These are phyloP conservation scores for Talaromyces sp. DNA, from an alignment of 2,329 filamentous ascomycete genomes.

Conservation along the genomic window DNA sequence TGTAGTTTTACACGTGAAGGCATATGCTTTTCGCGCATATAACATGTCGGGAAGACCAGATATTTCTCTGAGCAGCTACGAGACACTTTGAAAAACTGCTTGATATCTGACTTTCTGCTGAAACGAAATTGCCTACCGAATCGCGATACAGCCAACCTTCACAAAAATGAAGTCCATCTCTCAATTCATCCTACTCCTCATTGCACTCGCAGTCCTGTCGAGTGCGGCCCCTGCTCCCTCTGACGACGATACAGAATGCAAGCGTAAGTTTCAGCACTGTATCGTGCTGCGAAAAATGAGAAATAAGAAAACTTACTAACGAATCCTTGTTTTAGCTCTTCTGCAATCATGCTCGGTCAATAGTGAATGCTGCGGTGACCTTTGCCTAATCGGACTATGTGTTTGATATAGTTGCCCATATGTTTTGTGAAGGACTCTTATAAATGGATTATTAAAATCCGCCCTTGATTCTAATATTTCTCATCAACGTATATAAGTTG, in stretches of 20 bases:
- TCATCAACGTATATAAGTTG: not conserved
- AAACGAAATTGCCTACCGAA: not conserved
- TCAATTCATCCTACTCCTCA: not conserved
- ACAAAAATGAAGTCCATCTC: not conserved
- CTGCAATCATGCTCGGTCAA: constrained; percentile 4
- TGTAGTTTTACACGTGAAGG: not conserved
- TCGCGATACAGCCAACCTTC: not conserved
- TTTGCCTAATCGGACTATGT: constrained; percentile 8
- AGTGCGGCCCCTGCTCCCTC: not conserved
- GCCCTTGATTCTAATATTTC: not conserved
- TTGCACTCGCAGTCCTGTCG: not conserved
- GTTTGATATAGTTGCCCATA: not conserved
- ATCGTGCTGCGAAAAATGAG: not conserved
- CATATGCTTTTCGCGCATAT: not conserved
- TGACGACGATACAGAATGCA: not conserved
- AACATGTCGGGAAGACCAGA: not conserved
- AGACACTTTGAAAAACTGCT: not conserved
- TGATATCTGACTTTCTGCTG: not conserved
- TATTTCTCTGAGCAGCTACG: not conserved
- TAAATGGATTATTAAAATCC: not conserved
- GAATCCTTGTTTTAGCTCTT: not conserved
- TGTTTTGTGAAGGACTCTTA: not conserved
- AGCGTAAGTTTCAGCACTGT: not conserved
- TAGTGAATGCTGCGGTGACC: constrained; percentile 4
- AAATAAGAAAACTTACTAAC: not conserved